Evolutionary conservation across 345 rosid genomes (phyloP).

Genomic region (Populus nigra): DNA sequence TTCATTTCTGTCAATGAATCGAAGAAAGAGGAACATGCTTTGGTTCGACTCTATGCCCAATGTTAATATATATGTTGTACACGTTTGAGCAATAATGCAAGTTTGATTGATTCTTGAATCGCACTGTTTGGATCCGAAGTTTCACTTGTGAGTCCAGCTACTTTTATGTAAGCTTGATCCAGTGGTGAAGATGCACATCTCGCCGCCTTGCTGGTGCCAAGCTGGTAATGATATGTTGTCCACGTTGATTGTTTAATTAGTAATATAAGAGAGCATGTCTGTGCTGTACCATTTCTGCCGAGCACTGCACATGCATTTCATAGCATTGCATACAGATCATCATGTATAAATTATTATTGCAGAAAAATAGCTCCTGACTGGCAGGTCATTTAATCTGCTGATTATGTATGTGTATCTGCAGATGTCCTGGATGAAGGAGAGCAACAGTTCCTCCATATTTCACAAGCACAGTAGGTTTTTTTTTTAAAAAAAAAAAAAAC

Average conservation of each 20-base stretch:
- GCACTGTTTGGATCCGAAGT: neutral
- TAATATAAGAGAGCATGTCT: neutral
- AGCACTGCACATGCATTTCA: neutral
- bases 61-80: neutral
- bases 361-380: neutral
- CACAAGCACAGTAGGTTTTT: neutral
- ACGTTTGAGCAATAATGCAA: neutral
- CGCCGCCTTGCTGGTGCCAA: conserved; percentile 1
- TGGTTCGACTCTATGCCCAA: neutral
- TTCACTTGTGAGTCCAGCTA: neutral
- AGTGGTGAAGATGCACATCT: neutral
- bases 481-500: no score
- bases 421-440: neutral
- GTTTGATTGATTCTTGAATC: neutral
- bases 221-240: neutral
- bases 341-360: neutral
- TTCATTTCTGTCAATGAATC: neutral
- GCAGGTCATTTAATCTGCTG: conserved; percentile 9
- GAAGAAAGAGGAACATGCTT: neutral
- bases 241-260: neutral
- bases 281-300: neutral
- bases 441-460: neutral
- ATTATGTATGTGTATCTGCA: neutral
- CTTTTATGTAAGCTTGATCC: neutral
- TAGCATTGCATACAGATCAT: neutral